Evolutionary conservation across 23 red algal genomes (phyloP).

Genomic region (Chondrus crispus): DNA sequence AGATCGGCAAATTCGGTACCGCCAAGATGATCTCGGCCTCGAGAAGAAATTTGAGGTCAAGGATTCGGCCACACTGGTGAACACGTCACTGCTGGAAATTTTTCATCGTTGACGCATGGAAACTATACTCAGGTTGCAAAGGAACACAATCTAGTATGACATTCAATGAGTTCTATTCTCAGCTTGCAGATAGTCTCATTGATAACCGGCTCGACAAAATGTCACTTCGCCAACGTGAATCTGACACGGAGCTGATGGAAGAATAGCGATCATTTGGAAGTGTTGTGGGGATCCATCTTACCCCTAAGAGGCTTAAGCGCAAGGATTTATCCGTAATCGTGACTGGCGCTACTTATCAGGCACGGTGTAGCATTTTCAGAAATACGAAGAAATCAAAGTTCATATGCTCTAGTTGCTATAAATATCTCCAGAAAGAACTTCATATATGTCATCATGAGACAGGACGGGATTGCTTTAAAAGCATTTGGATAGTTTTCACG

Average conservation of each 20-base stretch:
- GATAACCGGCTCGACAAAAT: constrained; percentile 10
- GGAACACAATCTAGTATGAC: background rate
- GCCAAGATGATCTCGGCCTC: constrained; percentile 36
- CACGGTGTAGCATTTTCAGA: background rate
- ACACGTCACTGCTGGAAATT: constrained; percentile 13
- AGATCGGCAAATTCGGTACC: constrained; percentile 37
- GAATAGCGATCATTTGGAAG: background rate
- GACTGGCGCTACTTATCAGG: background rate
- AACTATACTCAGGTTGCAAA: background rate
- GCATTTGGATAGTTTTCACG: background rate
- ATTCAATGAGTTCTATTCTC: constrained; percentile 13
- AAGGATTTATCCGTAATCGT: background rate
- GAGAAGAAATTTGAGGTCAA: constrained; percentile 45
- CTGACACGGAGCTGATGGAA: background rate
- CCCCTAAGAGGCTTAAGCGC: background rate
- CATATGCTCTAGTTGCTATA: background rate
- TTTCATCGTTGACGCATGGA: constrained; percentile 41
- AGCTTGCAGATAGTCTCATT: constrained; percentile 3
- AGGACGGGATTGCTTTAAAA: background rate
- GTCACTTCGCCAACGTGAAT: background rate
- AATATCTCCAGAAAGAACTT: background rate
- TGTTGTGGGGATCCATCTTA: background rate
- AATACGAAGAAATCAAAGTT: background rate
- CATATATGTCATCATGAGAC: background rate
- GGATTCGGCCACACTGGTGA: constrained; percentile 14